A percentile compares a stretch with the other conserved stretches of the same genome.
These are phyloP conservation scores for Nicotiana sylvestris DNA, from an alignment of 257 asterid genomes.

Conservation along the genomic window DNA sequence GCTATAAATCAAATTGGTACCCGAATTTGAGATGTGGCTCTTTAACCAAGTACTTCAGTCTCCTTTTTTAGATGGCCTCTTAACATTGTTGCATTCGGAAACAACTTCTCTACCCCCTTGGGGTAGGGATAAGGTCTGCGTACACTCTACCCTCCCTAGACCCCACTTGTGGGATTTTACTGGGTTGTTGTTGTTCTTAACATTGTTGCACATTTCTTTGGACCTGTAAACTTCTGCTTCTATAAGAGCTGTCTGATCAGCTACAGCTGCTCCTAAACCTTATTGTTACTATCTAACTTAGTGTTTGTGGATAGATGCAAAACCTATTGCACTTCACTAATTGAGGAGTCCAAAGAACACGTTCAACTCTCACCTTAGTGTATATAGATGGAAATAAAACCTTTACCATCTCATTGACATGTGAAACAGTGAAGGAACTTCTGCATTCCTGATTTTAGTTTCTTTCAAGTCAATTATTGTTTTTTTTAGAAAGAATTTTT, in stretches of 20 bases:
- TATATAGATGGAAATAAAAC: neutral
- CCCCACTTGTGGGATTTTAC: too few species aligned
- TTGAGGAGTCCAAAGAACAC: neutral
- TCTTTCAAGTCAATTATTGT: too few species aligned
- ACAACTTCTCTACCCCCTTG: too few species aligned
- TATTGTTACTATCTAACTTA: neutral
- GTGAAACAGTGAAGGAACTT: neutral
- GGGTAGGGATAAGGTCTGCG: too few species aligned
- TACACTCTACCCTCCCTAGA: too few species aligned
- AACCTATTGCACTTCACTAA: neutral
- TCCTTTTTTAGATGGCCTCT: neutral
- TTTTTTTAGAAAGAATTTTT: too few species aligned
- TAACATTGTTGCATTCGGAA: too few species aligned
- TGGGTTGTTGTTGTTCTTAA: neutral
- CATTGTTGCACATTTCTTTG: neutral
- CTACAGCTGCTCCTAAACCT: neutral
- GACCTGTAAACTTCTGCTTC: neutral
- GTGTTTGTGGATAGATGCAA: neutral
- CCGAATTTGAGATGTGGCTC: neutral
- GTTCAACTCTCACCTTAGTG: neutral
- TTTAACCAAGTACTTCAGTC: neutral
- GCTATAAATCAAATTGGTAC: neutral
- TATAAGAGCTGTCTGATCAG: neutral
- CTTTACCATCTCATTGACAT: neutral
- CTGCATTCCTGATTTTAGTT: neutral